Base-by-base conservation (phyloP, 208 protist species). In the Leishmania martiniquensis region DNA sequence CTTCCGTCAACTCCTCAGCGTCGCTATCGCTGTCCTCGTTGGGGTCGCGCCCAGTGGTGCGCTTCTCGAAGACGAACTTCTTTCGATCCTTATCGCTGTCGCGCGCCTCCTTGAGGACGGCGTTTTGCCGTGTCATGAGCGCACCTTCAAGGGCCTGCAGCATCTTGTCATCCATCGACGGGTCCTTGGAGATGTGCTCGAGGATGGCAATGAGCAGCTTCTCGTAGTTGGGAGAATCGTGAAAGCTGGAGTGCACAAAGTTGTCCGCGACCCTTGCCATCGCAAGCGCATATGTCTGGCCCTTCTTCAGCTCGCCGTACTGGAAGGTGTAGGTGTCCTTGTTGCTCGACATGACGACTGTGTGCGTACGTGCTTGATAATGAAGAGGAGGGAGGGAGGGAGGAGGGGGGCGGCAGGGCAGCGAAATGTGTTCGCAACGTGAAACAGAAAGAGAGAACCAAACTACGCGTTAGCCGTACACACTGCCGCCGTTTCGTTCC, bases 301-400 rank as follows among this genome's bases (percentile, higher is more conserved):
- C 89, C 29, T 74, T 69, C 66, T 88, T 91, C 32, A 92, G 88
- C 45, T 96, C 91, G 63, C 87, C 88, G 77, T 89, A 91, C 86
- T 95, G 82, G 67, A 97, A 97, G 51, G 92, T 93, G 72, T 87
- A 92, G 51, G 81, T 75, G 71, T 97, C 91, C 63, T 80, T 78
- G 29, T 82, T 81, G 22, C 15, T 25, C 29, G 77, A 79, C 82
- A 86, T 86, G 55, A 54, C 77, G 67, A n/a, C 47, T 67, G 80
- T 34, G 63, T 72, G 60, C 66, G 59, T 60, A 34, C 42, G 44
- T 55, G 52, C 73, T 47, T 51, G 39, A 4, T 0, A 52, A 49
- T 34, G 32, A 75, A 20, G 52, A 15, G 45, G 52, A 63, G 49
- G 20, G 12, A 17, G n/a, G 34, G 59, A 39, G 42, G 45, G 52